A percentile compares a stretch with the other conserved stretches of the same genome.
Evolutionary conservation across 2,329 filamentous ascomycete genomes (phyloP).

Genomic region (Podosphaera xanthii): DNA sequence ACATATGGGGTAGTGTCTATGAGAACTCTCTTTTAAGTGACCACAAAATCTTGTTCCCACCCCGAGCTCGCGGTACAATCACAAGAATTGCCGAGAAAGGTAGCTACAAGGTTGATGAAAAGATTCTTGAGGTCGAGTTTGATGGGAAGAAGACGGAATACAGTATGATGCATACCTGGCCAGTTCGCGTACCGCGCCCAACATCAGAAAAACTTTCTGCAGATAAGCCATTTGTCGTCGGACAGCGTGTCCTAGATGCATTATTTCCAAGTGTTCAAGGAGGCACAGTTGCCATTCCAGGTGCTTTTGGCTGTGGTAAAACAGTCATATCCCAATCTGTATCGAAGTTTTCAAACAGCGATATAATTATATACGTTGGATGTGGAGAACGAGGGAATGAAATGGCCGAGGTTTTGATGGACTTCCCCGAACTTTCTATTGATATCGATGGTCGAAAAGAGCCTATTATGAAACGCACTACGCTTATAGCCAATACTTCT

Average conservation of each 20-base stretch:
- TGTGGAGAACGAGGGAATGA: constrained; percentile 87
- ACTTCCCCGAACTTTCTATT: constrained; percentile 95
- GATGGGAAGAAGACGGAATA: constrained; percentile 86
- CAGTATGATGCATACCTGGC: constrained; percentile 98
- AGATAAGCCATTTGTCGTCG: constrained; percentile 80
- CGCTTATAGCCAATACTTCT: constrained; percentile 93
- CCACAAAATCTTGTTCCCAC: constrained; percentile 82
- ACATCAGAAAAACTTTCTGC: constrained; percentile 80
- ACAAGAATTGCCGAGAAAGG: constrained; percentile 77
- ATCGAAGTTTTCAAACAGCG: constrained; percentile 98
- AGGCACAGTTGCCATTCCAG: constrained; percentile 92
- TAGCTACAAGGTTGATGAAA: constrained; percentile 80
- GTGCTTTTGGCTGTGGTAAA: constrained; percentile 96
- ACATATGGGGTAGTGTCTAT: constrained; percentile 83
- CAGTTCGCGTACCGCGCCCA: constrained; percentile 84
- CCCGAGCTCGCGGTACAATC: constrained; percentile 74
- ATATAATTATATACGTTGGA: constrained; percentile 95
- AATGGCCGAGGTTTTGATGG: constrained; percentile 99
- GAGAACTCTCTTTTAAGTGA: constrained; percentile 90
- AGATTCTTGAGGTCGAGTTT: constrained; percentile 89
- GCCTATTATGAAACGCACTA: constrained; percentile 99
- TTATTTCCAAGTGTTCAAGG: constrained; percentile 93
- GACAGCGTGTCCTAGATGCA: constrained; percentile 86
- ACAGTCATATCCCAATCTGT: constrained; percentile 97
- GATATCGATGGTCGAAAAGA: constrained; percentile 85